Evolutionary conservation across 305 asterid species (phyloP).

Genomic region (Solanum hybrid): DNA sequence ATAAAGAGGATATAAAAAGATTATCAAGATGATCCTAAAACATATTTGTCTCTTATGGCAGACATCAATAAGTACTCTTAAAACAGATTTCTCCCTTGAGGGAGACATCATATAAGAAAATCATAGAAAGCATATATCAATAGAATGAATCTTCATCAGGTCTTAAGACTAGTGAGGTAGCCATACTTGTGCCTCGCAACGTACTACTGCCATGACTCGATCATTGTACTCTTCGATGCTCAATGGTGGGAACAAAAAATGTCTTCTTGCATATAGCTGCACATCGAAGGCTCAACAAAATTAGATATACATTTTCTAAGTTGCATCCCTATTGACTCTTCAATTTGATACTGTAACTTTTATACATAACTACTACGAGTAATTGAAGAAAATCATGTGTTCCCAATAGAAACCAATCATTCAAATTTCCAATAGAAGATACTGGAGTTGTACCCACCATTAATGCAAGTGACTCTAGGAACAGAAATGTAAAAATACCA

Average conservation of each 20-base stretch:
- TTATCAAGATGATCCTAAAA: background rate
- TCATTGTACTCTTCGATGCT: slow-evolving; percentile 74
- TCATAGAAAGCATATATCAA: background rate
- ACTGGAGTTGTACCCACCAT: background rate
- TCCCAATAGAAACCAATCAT: background rate
- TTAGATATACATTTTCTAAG: background rate
- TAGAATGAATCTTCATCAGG: background rate
- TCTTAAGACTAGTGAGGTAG: background rate
- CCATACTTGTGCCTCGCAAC: slow-evolving; percentile 94
- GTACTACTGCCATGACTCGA: slow-evolving; percentile 91
- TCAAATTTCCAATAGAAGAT: background rate
- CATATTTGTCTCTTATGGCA: background rate
- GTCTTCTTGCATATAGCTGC: slow-evolving; percentile 93
- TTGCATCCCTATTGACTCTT: background rate
- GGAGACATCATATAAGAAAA: background rate
- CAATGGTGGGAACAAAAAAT: slow-evolving; percentile 76
- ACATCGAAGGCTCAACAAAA: background rate
- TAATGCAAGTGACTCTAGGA: background rate
- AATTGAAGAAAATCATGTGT: background rate
- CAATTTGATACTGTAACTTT: background rate
- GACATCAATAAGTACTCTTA: background rate
- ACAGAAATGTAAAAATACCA: background rate
- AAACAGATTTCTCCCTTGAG: background rate
- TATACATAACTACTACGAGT: background rate
- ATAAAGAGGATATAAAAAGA: background rate